phyloP scores from a whole-genome alignment of 352 stramenopile species.

The Phytophthora cactorum region DNA sequence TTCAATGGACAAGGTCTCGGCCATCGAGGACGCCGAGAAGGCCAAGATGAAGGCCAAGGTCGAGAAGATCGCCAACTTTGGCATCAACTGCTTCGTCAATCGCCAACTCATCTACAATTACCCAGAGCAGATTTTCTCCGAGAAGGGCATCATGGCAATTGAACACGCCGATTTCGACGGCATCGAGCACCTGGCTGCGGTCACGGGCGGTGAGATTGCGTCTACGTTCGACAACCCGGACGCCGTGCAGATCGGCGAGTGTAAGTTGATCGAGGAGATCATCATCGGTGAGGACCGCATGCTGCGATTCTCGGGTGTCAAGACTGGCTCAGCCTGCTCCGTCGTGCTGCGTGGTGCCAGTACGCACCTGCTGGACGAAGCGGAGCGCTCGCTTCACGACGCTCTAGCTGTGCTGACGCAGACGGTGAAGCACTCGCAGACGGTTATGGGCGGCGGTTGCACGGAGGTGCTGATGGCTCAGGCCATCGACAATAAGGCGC shows the following conservation, averaged over 20 bases:
- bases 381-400: conserved; percentile 99
- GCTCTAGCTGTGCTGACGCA: conserved; percentile 97
- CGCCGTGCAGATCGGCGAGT: conserved; percentile 96
- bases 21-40: conserved; percentile 99
- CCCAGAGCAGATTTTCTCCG: conserved; percentile 98
- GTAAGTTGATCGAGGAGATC: conserved; percentile 98
- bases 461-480: conserved; percentile 97
- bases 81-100: conserved; percentile 99
- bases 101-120: conserved; percentile 99
- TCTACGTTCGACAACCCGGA: conserved; percentile 99
- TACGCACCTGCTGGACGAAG: conserved; percentile 98
- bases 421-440: conserved; percentile 97
- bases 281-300: conserved; percentile 98
- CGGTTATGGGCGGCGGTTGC: conserved; percentile 97
- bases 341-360: conserved; percentile 95
- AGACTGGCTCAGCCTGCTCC: conserved; percentile 94
- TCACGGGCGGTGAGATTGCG: conserved; percentile 95
- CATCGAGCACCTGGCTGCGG: conserved; percentile 97
- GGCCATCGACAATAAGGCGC: conserved; percentile 90
- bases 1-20: conserved; percentile 98
- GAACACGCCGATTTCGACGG: conserved; percentile 99
- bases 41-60: conserved; percentile 98
- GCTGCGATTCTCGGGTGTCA: conserved; percentile 98
- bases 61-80: conserved; percentile 98
- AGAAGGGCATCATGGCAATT: conserved; percentile 98